These are phyloP conservation scores for Lenzites betulinus DNA, from an alignment of 768 basidiomycete genomes.

Conservation along the genomic window DNA sequence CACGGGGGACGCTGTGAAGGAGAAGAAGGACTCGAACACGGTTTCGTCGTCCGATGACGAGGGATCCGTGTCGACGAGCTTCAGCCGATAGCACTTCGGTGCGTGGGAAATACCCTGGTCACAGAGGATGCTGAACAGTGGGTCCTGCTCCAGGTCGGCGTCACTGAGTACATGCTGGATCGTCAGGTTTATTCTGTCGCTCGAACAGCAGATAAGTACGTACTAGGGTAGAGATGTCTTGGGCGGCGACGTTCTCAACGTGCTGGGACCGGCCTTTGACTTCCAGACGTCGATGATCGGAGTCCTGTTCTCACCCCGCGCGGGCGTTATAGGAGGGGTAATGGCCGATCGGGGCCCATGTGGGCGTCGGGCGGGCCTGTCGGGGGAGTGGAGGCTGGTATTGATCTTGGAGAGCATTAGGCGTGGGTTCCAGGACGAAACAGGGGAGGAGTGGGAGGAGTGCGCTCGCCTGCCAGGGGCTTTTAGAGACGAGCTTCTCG, in stretches of 20 bases:
- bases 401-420: constrained; percentile 19
- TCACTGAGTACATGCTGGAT: constrained; percentile 1
- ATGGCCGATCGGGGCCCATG: constrained; percentile 19
- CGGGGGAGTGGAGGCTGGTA: constrained; percentile 15
- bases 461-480: constrained; percentile 4
- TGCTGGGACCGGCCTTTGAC: constrained; percentile 7
- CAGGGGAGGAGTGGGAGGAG: not conserved
- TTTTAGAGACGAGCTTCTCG: constrained; percentile 13
- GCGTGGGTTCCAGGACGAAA: not conserved
- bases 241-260: constrained; percentile 11
- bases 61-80: constrained; percentile 16
- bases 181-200: not conserved
- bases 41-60: constrained; percentile 13
- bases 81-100: constrained; percentile 15
- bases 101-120: constrained; percentile 6
- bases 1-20: constrained; percentile 26
- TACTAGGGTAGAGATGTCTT: constrained; percentile 17
- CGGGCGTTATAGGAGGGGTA: constrained; percentile 6
- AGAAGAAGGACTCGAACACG: constrained; percentile 22
- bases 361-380: constrained; percentile 15
- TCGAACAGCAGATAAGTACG: not conserved
- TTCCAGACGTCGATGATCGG: constrained; percentile 13
- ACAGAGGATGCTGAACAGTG: constrained; percentile 7
- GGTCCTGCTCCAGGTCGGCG: constrained; percentile 17
- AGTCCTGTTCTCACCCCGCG: not conserved